Evolutionary conservation across 164 flowering plant genomes (phyloP).

Genomic region (Vitis rotundifolia): DNA sequence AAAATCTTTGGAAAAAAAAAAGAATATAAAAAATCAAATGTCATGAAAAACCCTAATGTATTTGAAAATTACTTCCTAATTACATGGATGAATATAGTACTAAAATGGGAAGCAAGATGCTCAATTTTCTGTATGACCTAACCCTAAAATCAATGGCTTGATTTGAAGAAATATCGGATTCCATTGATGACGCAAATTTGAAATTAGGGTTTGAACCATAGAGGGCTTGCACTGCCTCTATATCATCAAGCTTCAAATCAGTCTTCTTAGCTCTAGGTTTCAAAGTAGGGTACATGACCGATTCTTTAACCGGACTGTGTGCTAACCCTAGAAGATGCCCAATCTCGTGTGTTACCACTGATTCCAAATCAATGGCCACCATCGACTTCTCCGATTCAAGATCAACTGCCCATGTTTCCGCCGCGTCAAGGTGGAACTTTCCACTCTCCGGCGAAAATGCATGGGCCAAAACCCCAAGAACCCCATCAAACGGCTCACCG

Average conservation of each 20-base stretch:
- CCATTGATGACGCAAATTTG: slow-evolving; percentile 29
- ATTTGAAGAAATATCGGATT: slow-evolving; percentile 46
- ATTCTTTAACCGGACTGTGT: slow-evolving; percentile 51
- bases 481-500: slow-evolving; percentile 81
- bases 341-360: slow-evolving; percentile 83
- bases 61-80: not conserved
- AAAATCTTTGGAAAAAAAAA: too few relatives aligned
- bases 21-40: too few relatives aligned
- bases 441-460: slow-evolving; percentile 74
- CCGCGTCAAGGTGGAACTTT: slow-evolving; percentile 64
- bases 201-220: slow-evolving; percentile 84
- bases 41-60: too few relatives aligned
- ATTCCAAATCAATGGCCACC: slow-evolving; percentile 70
- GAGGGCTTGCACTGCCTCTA: slow-evolving; percentile 64
- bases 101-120: not conserved
- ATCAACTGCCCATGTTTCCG: slow-evolving; percentile 73
- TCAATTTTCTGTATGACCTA: slow-evolving; percentile 1
- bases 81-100: slow-evolving; percentile 6
- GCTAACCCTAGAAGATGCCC: slow-evolving; percentile 75
- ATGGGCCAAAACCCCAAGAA: slow-evolving; percentile 67
- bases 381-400: slow-evolving; percentile 41
- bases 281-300: slow-evolving; percentile 79
- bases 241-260: slow-evolving; percentile 60
- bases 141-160: slow-evolving; percentile 18
- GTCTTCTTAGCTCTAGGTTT: slow-evolving; percentile 59